Conservation (phyloP, 768 basidiomycete species). For the Daedaleopsis sinensis region DNA sequence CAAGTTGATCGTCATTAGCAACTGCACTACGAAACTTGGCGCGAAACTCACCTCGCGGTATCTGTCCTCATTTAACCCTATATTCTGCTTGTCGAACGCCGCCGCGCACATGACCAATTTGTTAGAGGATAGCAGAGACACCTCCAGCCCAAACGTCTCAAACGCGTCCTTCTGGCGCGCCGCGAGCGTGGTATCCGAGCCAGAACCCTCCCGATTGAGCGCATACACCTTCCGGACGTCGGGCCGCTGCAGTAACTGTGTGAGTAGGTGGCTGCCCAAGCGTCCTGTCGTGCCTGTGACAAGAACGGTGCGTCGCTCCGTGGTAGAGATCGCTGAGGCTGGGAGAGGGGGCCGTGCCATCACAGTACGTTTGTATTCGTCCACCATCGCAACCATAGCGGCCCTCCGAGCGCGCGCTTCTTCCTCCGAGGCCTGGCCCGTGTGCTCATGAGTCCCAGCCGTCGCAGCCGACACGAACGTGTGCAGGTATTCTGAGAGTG, state of each 20-base stretch:
- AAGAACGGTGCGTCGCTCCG: constrained; percentile 25
- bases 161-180: constrained; percentile 21
- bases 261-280: constrained; percentile 32
- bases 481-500: constrained; percentile 26
- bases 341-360: constrained; percentile 3
- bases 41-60: constrained; percentile 13
- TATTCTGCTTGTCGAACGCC: constrained; percentile 7
- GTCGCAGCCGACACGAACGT: constrained; percentile 7
- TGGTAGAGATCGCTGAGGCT: background rate
- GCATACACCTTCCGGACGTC: constrained; percentile 29
- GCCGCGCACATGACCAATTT: constrained; percentile 19
- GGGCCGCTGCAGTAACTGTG: constrained; percentile 23
- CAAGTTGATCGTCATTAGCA: background rate
- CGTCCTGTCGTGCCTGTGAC: constrained; percentile 40
- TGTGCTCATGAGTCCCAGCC: background rate
- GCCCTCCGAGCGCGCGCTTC: background rate
- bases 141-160: constrained; percentile 19
- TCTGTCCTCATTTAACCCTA: constrained; percentile 14
- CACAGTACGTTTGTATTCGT: constrained; percentile 39
- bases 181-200: background rate
- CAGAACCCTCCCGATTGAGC: constrained; percentile 23
- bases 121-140: background rate
- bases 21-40: background rate
- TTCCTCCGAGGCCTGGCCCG: background rate
- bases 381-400: constrained; percentile 42